Evolutionary conservation across 2,329 filamentous ascomycete genomes (phyloP).

Genomic region (Geosmithia putterillii): DNA sequence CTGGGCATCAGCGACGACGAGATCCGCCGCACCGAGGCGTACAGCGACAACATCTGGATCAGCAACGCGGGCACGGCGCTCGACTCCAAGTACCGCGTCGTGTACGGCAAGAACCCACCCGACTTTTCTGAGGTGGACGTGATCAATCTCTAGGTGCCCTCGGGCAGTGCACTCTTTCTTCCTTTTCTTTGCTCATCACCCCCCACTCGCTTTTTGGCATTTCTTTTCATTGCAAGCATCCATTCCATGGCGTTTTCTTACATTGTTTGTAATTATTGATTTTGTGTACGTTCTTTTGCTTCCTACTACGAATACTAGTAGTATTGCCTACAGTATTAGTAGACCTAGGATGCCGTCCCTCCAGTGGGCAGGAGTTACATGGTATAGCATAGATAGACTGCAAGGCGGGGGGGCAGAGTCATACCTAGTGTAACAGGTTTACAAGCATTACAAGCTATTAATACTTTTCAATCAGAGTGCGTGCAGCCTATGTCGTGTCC

Average conservation of each 20-base stretch:
- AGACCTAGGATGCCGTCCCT: no score
- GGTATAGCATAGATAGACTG: no score
- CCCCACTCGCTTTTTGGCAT: neutral
- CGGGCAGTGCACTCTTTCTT: neutral
- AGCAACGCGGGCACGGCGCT: slow-evolving; percentile 86
- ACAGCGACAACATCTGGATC: slow-evolving; percentile 79
- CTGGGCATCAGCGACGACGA: slow-evolving; percentile 88
- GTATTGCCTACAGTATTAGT: no score
- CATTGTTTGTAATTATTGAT: neutral
- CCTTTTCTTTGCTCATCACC: neutral
- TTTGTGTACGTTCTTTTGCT: neutral
- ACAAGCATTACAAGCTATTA: no score
- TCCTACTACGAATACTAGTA: neutral
- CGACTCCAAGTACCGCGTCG: slow-evolving; percentile 69
- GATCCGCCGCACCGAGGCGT: slow-evolving; percentile 61
- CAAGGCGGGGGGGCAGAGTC: no score
- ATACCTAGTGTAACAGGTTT: no score
- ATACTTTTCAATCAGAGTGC: no score
- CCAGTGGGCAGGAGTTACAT: no score
- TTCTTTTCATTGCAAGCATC: neutral
- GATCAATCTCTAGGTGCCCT: slow-evolving; percentile 61
- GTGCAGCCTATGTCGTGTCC: no score
- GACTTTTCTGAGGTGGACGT: slow-evolving; percentile 84
- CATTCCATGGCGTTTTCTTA: no score
- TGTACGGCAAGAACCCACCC: slow-evolving; percentile 76